Evolutionary conservation across 2,329 filamentous ascomycete genomes (phyloP).

Genomic region (Verticillium longisporum): DNA sequence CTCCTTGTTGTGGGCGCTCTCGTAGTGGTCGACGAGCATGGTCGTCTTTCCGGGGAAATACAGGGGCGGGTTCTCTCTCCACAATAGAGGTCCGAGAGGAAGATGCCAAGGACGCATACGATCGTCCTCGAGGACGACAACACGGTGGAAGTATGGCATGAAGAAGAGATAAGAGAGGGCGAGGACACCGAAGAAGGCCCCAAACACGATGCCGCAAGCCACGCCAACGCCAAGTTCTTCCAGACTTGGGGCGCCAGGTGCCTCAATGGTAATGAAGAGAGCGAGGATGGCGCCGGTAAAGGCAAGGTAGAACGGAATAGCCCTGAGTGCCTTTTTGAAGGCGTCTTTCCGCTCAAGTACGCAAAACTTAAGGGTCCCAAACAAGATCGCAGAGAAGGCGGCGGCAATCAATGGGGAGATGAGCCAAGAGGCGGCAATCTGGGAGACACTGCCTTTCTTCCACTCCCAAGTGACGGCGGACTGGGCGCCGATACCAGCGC

Average conservation of each 20-base stretch:
- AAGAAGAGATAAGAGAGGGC: slow-evolving; percentile 25
- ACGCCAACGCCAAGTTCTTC: slow-evolving; percentile 25
- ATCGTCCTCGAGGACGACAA: slow-evolving; percentile 23
- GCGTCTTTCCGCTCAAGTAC: slow-evolving; percentile 11
- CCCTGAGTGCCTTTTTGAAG: slow-evolving; percentile 11
- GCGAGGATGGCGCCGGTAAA: slow-evolving; percentile 15
- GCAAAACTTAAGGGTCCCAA: slow-evolving; percentile 11
- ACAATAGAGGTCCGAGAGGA: slow-evolving; percentile 28
- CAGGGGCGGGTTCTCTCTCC: slow-evolving; percentile 14
- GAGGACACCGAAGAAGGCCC: slow-evolving; percentile 22
- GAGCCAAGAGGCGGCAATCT: slow-evolving; percentile 15
- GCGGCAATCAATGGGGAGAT: slow-evolving; percentile 13
- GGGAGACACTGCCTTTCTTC: slow-evolving; percentile 12
- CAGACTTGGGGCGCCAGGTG: slow-evolving; percentile 13
- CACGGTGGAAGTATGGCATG: slow-evolving; percentile 25
- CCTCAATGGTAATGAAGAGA: slow-evolving; percentile 15
- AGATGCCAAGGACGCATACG: slow-evolving; percentile 23
- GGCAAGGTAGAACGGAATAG: slow-evolving; percentile 17
- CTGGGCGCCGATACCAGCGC: slow-evolving; percentile 20
- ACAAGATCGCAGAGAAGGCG: slow-evolving; percentile 10
- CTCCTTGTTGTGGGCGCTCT: slow-evolving; percentile 4
- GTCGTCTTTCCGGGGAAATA: slow-evolving; percentile 17
- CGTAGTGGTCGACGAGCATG: slow-evolving; percentile 20
- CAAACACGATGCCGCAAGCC: slow-evolving; percentile 18
- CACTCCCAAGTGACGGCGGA: slow-evolving; percentile 15